phyloP scores from a whole-genome alignment of 1,284 basidiomycete genomes.

The Xerocomus minutiporus region DNA sequence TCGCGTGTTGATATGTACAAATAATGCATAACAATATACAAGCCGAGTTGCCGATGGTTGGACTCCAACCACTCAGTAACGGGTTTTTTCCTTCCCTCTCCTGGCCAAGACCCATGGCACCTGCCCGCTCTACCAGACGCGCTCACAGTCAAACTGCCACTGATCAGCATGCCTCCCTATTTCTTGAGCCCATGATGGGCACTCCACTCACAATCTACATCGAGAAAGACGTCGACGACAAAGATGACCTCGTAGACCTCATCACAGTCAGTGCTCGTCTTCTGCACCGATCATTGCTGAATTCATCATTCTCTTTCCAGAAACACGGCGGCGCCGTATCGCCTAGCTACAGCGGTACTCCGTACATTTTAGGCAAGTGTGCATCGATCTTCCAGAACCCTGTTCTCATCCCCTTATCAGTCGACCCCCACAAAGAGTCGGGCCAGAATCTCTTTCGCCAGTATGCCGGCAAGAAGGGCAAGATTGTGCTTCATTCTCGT shows the following conservation, averaged over 20 bases:
- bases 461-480: constrained; percentile 71
- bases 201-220: constrained; percentile 68
- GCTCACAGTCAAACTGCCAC: constrained; percentile 31
- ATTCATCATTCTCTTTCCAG: constrained; percentile 35
- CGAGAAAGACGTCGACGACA: constrained; percentile 72
- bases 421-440: constrained; percentile 67
- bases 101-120: constrained; percentile 73
- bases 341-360: constrained; percentile 67
- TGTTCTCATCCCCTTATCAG: constrained; percentile 8
- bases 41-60: constrained; percentile 19
- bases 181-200: constrained; percentile 76
- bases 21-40: constrained; percentile 25
- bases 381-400: constrained; percentile 11
- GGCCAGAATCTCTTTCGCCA: constrained; percentile 75
- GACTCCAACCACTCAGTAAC: constrained; percentile 39
- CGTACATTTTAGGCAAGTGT: constrained; percentile 70
- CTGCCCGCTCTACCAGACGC: constrained; percentile 54
- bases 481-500: constrained; percentile 62
- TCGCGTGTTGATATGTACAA: constrained; percentile 28
- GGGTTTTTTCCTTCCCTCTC: constrained; percentile 25
- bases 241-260: constrained; percentile 55
- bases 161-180: constrained; percentile 45
- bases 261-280: constrained; percentile 47
- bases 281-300: background rate
- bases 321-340: constrained; percentile 70